Conservation (phyloP, 345 rosid genomes). For the Kernera saxatilis region DNA sequence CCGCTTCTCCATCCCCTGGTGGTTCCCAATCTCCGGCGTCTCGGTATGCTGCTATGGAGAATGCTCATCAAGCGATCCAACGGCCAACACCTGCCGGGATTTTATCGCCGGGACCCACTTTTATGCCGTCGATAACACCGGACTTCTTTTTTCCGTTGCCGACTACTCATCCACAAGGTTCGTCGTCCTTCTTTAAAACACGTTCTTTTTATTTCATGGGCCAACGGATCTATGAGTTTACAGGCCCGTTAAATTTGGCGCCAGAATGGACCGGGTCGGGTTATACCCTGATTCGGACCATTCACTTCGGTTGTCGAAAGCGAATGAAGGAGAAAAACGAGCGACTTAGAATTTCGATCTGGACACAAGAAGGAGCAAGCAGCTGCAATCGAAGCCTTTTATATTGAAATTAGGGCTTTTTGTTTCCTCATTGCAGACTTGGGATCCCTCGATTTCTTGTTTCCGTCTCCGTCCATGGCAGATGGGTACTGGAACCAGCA, state of each 20-base stretch:
- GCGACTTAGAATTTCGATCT: not conserved
- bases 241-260: constrained; percentile 2
- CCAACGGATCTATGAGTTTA: not conserved
- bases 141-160: constrained; percentile 56
- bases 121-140: constrained; percentile 55
- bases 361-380: not conserved
- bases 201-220: too few relatives aligned
- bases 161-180: constrained; percentile 7
- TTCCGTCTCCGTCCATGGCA: constrained; percentile 36
- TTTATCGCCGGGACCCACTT: constrained; percentile 68
- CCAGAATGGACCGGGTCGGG: constrained; percentile 2
- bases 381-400: not conserved
- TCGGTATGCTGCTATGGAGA: too few relatives aligned
- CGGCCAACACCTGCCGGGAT: constrained; percentile 51
- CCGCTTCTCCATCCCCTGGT: too few relatives aligned
- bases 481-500: constrained; percentile 70
- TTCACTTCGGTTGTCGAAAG: not conserved
- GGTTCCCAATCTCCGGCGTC: too few relatives aligned
- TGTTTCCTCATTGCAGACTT: not conserved
- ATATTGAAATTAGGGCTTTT: not conserved
- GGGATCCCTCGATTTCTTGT: not conserved
- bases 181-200: constrained; percentile 32
- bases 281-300: not conserved
- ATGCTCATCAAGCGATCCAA: constrained; percentile 33
- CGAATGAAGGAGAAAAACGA: not conserved